A percentile compares a stretch with the other conserved stretches of the same genome.
Conservation (phyloP, 495 filamentous ascomycete genomes). For the Lophium mytilinum region DNA sequence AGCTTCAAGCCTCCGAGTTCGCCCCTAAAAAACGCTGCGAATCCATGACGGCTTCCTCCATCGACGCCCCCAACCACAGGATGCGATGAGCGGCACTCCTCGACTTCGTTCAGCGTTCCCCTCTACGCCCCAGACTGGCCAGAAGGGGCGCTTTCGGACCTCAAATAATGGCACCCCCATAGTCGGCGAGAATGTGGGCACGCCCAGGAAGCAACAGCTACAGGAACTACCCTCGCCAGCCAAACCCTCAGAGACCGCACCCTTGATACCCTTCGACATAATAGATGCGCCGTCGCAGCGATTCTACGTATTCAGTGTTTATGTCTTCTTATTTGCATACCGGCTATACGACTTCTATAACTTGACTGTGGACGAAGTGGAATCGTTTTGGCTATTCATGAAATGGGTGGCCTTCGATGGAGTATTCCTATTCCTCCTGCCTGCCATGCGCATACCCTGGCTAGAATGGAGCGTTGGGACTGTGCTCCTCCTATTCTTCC, state of each 20-base stretch:
- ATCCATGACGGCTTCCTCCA: conserved; percentile 2
- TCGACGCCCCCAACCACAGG: conserved; percentile 9
- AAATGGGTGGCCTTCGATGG: conserved; percentile 88
- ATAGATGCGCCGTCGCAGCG: conserved; percentile 85
- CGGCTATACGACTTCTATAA: conserved; percentile 73
- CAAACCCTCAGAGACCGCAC: conserved; percentile 32
- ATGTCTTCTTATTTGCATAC: conserved; percentile 64
- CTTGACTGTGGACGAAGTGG: conserved; percentile 63
- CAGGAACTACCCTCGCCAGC: conserved; percentile 16
- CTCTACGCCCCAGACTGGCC: conserved; percentile 48
- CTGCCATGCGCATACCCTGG: conserved; percentile 86
- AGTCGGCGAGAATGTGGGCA: conserved; percentile 16
- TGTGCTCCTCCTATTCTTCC: conserved; percentile 54
- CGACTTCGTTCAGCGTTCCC: conserved; percentile 63
- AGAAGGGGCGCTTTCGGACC: conserved; percentile 26
- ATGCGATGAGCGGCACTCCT: conserved; percentile 70
- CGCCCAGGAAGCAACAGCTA: conserved; percentile 11
- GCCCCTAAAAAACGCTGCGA: neutral
- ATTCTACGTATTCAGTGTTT: conserved; percentile 73
- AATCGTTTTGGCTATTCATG: conserved; percentile 77
- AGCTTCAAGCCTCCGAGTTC: neutral
- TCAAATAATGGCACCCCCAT: conserved; percentile 31
- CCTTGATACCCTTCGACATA: conserved; percentile 64
- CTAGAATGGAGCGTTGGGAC: conserved; percentile 75
- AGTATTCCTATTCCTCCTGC: conserved; percentile 74